Percentiles rank a stretch among this genome's conserved stretches.
Conservation (phyloP, 2,329 filamentous ascomycete species). For the Colletotrichum gigasporum region DNA sequence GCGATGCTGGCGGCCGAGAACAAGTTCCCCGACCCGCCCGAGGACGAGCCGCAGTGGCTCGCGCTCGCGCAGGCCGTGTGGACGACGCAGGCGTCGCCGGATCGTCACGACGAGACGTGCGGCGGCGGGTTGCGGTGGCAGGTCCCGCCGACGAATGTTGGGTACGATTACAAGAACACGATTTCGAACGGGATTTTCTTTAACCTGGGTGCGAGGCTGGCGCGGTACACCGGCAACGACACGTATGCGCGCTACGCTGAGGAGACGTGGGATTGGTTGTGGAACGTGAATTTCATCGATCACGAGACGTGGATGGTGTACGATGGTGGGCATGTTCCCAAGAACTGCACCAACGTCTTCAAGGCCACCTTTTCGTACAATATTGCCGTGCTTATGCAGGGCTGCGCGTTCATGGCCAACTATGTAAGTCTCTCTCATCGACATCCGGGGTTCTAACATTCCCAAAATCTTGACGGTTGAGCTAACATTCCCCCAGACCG, state of each 20-base stretch:
- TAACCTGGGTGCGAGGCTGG: conserved; percentile 74
- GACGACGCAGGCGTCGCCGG: conserved; percentile 61
- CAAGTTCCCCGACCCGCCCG: conserved; percentile 63
- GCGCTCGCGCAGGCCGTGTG: conserved; percentile 72
- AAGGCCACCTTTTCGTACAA: conserved; percentile 66
- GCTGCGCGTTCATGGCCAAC: conserved; percentile 69
- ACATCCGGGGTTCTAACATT: conserved; percentile 31
- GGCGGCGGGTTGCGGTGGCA: conserved; percentile 78
- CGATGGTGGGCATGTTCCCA: conserved; percentile 61
- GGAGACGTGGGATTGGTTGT: conserved; percentile 70
- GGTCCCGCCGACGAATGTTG: conserved; percentile 77
- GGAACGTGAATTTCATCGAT: conserved; percentile 60
- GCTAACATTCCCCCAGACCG: conserved; percentile 34
- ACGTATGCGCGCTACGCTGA: conserved; percentile 73
- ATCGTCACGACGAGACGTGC: conserved; percentile 66
- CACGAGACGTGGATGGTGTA: conserved; percentile 64
- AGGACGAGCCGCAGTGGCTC: conserved; percentile 61
- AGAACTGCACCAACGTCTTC: conserved; percentile 63
- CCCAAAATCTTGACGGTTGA: conserved; percentile 25
- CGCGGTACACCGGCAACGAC: conserved; percentile 72
- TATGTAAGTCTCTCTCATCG: conserved; percentile 39
- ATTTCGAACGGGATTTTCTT: conserved; percentile 72
- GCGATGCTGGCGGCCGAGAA: conserved; percentile 68
- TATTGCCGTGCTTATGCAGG: conserved; percentile 60
- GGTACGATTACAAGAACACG: conserved; percentile 79